phyloP scores from a whole-genome alignment of 2,329 filamentous ascomycete genomes.

The Exophiala spinifera region DNA sequence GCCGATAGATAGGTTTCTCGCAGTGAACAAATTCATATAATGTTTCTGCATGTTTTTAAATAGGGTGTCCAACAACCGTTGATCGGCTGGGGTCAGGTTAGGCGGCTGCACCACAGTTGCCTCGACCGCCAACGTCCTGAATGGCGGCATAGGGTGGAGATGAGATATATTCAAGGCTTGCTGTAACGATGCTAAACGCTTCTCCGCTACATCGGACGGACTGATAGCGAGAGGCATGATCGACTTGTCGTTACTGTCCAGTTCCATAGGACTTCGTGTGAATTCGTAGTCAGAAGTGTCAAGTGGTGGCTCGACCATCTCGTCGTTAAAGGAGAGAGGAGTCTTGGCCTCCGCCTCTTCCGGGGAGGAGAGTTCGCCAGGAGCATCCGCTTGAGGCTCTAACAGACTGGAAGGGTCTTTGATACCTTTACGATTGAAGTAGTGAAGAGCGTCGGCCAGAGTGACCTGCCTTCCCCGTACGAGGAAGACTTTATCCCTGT shows the following conservation, averaged over 20 bases:
- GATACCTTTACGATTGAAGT: conserved; percentile 31
- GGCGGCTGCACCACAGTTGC: conserved; percentile 18
- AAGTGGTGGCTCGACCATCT: conserved; percentile 15
- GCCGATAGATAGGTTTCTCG: conserved; percentile 24
- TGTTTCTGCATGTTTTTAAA: conserved; percentile 26
- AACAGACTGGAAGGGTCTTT: conserved; percentile 29
- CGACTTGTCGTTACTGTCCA: conserved; percentile 12
- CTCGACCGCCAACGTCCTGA: conserved; percentile 27
- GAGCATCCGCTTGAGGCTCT: conserved; percentile 10
- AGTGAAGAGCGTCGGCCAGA: conserved; percentile 29
- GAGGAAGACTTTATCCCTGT: conserved; percentile 30
- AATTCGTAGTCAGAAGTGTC: conserved; percentile 23
- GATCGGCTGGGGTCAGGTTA: conserved; percentile 18
- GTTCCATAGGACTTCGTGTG: conserved; percentile 16
- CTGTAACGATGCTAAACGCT: conserved; percentile 20
- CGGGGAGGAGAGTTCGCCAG: conserved; percentile 25
- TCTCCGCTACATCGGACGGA: conserved; percentile 20
- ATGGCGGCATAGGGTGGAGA: conserved; percentile 25
- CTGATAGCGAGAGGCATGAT: conserved; percentile 11
- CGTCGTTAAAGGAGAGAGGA: conserved; percentile 24
- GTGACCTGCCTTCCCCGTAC: conserved; percentile 28
- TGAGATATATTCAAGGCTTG: conserved; percentile 20
- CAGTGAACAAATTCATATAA: conserved; percentile 25
- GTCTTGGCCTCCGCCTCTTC: conserved; percentile 27
- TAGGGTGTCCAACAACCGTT: conserved; percentile 24